Percentiles rank a stretch among this genome's conserved stretches.
Conservation (phyloP, 1,284 basidiomycete genomes). For the Cerrena zonata region DNA sequence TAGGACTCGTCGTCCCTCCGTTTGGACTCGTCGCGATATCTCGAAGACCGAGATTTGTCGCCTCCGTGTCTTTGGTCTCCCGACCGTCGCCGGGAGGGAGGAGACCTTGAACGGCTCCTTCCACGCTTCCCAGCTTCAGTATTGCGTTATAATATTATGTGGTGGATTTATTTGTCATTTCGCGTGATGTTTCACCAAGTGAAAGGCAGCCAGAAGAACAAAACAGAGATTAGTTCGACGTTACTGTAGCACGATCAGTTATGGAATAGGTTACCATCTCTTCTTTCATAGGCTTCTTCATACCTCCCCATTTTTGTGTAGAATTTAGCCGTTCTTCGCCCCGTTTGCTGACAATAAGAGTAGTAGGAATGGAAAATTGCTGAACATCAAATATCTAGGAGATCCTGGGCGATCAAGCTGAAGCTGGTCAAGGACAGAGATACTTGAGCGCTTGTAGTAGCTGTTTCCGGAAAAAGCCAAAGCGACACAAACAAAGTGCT, state of each 20-base stretch:
- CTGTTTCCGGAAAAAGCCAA: not conserved
- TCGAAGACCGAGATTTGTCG: not conserved
- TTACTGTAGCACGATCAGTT: not conserved
- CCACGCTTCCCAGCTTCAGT: not conserved
- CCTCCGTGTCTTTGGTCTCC: not conserved
- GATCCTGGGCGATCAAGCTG: no score
- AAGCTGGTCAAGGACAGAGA: no score
- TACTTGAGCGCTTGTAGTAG: no score
- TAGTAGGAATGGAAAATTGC: no score
- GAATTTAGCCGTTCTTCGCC: no score
- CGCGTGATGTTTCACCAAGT: conserved; percentile 4
- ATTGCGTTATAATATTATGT: no score
- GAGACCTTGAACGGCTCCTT: not conserved
- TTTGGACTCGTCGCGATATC: not conserved
- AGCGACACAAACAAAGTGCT: not conserved
- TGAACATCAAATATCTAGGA: no score
- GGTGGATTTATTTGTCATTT: no score
- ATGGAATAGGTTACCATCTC: conserved; percentile 5
- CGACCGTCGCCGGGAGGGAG: not conserved
- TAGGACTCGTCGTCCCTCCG: not conserved
- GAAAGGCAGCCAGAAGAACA: conserved; percentile 2
- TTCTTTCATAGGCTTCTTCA: not conserved
- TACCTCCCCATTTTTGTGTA: not conserved
- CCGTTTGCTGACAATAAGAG: no score
- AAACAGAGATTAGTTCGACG: conserved; percentile 6